phyloP scores from a whole-genome alignment of 73 alveolate genomes.

The Diophrys sp. region DNA sequence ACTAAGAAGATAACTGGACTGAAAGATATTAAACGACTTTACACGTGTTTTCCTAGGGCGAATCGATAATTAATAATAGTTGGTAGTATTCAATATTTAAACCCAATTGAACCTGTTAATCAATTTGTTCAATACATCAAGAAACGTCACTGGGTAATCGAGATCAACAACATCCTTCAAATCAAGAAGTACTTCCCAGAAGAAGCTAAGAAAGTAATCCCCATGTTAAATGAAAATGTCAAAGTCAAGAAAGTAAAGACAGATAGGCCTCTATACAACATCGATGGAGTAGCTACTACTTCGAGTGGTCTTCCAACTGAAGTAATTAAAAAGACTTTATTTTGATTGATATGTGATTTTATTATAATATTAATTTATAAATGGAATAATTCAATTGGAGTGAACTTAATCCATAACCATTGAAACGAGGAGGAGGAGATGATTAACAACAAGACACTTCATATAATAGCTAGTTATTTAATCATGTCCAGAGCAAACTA shows the following conservation, averaged over 20 bases:
- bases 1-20: too few relatives aligned
- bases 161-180: constrained; percentile 12
- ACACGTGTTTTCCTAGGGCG: constrained; percentile 12
- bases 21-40: constrained; percentile 18
- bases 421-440: too few relatives aligned
- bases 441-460: too few relatives aligned
- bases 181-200: constrained; percentile 11
- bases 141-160: constrained; percentile 6
- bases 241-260: constrained; percentile 13
- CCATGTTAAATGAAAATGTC: not conserved
- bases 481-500: too few relatives aligned
- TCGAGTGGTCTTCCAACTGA: too few relatives aligned
- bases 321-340: too few relatives aligned
- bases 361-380: too few relatives aligned
- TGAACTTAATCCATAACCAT: too few relatives aligned
- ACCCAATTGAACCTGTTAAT: constrained; percentile 12
- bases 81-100: constrained; percentile 8
- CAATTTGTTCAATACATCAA: constrained; percentile 9
- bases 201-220: constrained; percentile 14
- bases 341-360: too few relatives aligned
- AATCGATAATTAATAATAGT: constrained; percentile 9
- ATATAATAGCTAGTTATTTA: too few relatives aligned
- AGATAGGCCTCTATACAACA: constrained; percentile 24
- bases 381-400: too few relatives aligned
- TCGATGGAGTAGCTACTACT: constrained; percentile 9